These are phyloP conservation scores for Ulota crispa DNA, from an alignment of 225 moss, liverwort and hornwort genomes.

Conservation along the genomic window DNA sequence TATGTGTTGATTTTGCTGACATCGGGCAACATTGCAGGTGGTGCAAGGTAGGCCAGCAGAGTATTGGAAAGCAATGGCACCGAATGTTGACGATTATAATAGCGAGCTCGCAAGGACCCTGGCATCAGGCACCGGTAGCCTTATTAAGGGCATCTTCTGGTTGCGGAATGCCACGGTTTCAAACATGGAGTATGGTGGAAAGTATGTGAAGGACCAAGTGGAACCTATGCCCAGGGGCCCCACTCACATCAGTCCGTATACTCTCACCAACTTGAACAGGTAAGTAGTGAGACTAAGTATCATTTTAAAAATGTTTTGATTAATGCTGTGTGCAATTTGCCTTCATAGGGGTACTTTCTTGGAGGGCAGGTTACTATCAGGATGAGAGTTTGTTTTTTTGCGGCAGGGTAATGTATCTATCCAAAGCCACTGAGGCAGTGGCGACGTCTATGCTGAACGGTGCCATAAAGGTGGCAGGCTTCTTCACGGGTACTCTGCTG, in stretches of 20 bases:
- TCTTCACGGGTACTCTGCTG: constrained; percentile 72
- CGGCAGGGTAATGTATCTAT: constrained; percentile 60
- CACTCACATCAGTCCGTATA: constrained; percentile 47
- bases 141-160: constrained; percentile 93
- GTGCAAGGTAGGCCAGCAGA: constrained; percentile 39
- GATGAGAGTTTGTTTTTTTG: constrained; percentile 10
- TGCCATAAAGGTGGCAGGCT: constrained; percentile 62
- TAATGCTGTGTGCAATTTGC: neutral
- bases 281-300: constrained; percentile 9
- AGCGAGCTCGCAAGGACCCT: constrained; percentile 68
- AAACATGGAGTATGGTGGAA: constrained; percentile 52
- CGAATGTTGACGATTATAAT: constrained; percentile 85
- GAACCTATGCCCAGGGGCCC: constrained; percentile 48
- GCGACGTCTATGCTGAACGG: constrained; percentile 67
- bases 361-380: neutral
- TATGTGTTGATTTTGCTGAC: constrained; percentile 14
- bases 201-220: constrained; percentile 43
- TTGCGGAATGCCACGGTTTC: constrained; percentile 67
- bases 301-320: neutral
- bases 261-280: constrained; percentile 63
- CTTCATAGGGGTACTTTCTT: neutral
- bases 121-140: constrained; percentile 71
- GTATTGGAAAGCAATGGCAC: constrained; percentile 81
- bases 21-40: neutral
- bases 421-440: constrained; percentile 73